Percentiles rank a stretch among this genome's conserved stretches.
Conservation (phyloP, 1,284 basidiomycete species). For the Neonothopanus nambi region DNA sequence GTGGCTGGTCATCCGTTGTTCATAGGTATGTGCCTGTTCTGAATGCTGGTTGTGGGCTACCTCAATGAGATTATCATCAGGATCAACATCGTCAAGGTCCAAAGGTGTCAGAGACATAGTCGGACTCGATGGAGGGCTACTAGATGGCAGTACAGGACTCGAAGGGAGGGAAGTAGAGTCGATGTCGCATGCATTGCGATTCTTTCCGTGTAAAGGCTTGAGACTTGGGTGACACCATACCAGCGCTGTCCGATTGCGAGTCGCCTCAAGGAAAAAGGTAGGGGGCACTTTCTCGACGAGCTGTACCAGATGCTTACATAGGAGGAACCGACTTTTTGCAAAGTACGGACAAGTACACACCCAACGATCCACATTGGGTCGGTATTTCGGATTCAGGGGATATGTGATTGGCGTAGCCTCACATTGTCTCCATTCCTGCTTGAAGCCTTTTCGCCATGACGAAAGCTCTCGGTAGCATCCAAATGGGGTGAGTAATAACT, state of each 20-base stretch:
- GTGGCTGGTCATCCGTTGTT: background rate
- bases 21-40: background rate
- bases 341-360: slow-evolving; percentile 25
- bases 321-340: slow-evolving; percentile 22
- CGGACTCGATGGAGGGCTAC: background rate
- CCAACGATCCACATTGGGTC: slow-evolving; percentile 22
- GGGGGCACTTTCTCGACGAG: slow-evolving; percentile 19
- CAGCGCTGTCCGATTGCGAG: slow-evolving; percentile 19
- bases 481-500: slow-evolving; percentile 21
- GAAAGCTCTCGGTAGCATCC: slow-evolving; percentile 28
- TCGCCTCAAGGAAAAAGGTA: slow-evolving; percentile 27
- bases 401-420: slow-evolving; percentile 21
- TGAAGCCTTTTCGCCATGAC: slow-evolving; percentile 33
- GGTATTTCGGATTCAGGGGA: slow-evolving; percentile 27
- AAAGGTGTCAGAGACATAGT: background rate
- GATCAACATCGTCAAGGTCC: background rate
- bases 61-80: too few relatives aligned
- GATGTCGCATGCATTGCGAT: too few relatives aligned
- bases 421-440: slow-evolving; percentile 26
- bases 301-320: slow-evolving; percentile 30
- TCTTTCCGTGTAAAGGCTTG: slow-evolving; percentile 7
- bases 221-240: slow-evolving; percentile 23
- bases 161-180: background rate
- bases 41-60: background rate
- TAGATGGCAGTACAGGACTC: background rate